phyloP scores from a whole-genome alignment of 2,329 filamentous ascomycete genomes.

The Geosmithia putterillii region DNA sequence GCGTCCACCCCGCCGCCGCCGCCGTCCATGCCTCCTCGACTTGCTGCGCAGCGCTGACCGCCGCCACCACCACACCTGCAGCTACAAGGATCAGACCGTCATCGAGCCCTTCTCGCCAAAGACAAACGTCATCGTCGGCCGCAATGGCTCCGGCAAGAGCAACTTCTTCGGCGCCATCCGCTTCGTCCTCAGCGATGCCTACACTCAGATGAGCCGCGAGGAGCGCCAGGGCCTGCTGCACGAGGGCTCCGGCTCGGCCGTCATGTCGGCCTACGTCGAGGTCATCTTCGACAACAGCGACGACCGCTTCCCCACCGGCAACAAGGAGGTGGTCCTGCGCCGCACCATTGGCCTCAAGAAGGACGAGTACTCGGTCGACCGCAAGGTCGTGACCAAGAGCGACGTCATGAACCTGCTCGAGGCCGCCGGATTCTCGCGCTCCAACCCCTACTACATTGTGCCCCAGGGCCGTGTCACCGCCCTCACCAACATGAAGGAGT shows the following conservation, averaged over 20 bases:
- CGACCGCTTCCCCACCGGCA: constrained; percentile 86
- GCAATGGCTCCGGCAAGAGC: constrained; percentile 98
- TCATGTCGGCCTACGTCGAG: constrained; percentile 99
- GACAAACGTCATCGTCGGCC: constrained; percentile 96
- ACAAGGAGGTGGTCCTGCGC: constrained; percentile 78
- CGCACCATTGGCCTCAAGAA: constrained; percentile 96
- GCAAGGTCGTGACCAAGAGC: constrained; percentile 87
- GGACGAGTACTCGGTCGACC: constrained; percentile 95
- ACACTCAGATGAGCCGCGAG: constrained; percentile 89
- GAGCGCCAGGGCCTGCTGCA: constrained; percentile 94
- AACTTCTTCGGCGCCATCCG: constrained; percentile 99
- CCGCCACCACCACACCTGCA: constrained; percentile 25
- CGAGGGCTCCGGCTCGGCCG: constrained; percentile 92
- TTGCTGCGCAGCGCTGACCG: constrained; percentile 6
- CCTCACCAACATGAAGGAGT: constrained; percentile 97
- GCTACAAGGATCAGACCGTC: constrained; percentile 98
- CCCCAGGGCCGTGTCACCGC: constrained; percentile 93
- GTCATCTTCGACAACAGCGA: constrained; percentile 98
- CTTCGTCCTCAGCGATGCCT: constrained; percentile 95
- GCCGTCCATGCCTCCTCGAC: constrained; percentile 1
- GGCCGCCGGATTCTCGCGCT: constrained; percentile 89
- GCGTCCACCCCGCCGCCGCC: too few species aligned
- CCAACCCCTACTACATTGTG: constrained; percentile 98
- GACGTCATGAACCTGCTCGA: constrained; percentile 95
- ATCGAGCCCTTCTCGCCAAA: constrained; percentile 97